Evolutionary conservation across 1,284 basidiomycete genomes (phyloP), one percentile per base, ranked within the genome.

Genomic region (Heterobasidion occidentale): DNA sequence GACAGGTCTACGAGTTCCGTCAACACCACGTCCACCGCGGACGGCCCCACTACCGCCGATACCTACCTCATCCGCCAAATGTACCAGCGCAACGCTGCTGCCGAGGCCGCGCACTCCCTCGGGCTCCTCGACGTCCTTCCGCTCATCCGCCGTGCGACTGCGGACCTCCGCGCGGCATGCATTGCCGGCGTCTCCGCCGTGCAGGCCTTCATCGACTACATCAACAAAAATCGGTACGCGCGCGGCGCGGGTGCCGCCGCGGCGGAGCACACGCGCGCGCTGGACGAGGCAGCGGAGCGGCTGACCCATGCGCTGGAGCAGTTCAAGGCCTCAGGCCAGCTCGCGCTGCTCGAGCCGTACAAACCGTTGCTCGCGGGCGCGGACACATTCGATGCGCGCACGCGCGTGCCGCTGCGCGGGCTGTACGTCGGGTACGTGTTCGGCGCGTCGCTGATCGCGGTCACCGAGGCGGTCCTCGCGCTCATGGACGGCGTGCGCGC

Each of bases 341-440:
- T 75, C 27, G 62, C 67, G 35, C 61, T 86, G 0, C 61, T 84
- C 2, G 71, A 74, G 47, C 82, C 81, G 0, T 85, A 78, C 65
- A 62, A 68, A 27, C 61, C 64, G 2, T 52, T 74, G 27, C 52
- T 76, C n/a, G 60, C 62, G 9, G 15, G 7, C 34, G 20, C 33
- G 2, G 33, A 51, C 9, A 17, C n/a, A 14, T 15, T 9, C 12
- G 33, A 36, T 9, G 50, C 34, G 8, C 19, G 12, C 12, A 17
- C 15, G 8, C 51, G 62, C 11, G 48, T 58, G 42, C 72, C 76
- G 2, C 62, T 79, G 58, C 64, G 76, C 54, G 61, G 75, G 19
- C 68, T 83, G 15, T 75, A 77, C 62, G 58, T 79, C 48, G 68
- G 75, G 42, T 77, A 77, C 61, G 75, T 78, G 9, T 81, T 78